Base-by-base conservation (phyloP, 2,329 filamentous ascomycete species). In the Calonectria hongkongensis region DNA sequence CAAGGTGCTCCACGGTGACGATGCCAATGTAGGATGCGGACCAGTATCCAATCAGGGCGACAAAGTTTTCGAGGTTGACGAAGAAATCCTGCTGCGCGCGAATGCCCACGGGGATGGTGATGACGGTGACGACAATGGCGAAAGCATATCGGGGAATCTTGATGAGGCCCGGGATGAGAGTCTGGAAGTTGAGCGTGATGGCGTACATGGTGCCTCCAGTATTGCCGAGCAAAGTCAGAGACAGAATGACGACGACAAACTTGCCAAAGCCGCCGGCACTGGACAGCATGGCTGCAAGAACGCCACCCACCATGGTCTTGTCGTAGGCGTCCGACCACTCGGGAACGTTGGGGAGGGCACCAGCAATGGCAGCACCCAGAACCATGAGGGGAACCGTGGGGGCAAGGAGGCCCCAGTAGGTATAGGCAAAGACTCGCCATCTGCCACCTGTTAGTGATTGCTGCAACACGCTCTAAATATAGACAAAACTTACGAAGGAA, bases 151-250 rank as follows among this genome's bases (percentile, higher is more conserved):
- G 89, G 6, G 89, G 91, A 3, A 92, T 85, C 51, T 86, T 85
- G 68, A 88, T 84, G 36, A 92, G 86, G 72, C 86, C 87, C 0
- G 91, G 91, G 5, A 91, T 81, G 25, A 93, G 82, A 75, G 91
- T 90, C 82, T 93, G 91, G 81, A 92, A 90, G 85, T 92, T 92
- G 74, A 93, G 86, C 4, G 90, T 90, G 75, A 92, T 87, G 77
- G 89, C 88, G 84, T 93, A 93, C 82, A 90, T 88, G 18, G 89
- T 91, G 18, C 88, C 89, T 2, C 89, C 85, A 13, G 91, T 85
- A 81, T 92, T 92, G 30, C 90, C 91, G 13, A 93, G 82, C 54
- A 92, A 81, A 1, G 88, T 89, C 48, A 92, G 85, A 7, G 89
- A 86, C 21, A 92, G 86, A 9, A 92, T 79, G 2, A 92, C 90